phyloP scores from a whole-genome alignment of 192 early-diverging fungal species.

The Dispira simplex region DNA sequence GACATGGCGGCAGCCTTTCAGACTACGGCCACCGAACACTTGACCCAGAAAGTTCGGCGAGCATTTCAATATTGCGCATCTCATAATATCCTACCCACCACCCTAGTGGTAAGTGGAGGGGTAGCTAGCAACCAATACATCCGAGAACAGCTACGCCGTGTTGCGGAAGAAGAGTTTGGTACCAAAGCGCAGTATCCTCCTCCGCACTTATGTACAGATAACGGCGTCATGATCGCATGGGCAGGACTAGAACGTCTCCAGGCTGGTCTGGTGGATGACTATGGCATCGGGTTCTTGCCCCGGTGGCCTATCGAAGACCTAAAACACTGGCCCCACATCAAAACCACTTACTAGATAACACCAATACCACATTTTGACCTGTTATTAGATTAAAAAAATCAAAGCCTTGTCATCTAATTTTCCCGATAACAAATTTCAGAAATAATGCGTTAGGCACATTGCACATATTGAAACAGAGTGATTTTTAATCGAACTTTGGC shows the following conservation, averaged over 20 bases:
- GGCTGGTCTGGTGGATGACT: slow-evolving; percentile 44
- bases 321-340: slow-evolving; percentile 14
- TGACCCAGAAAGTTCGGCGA: slow-evolving; percentile 43
- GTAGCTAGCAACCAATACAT: slow-evolving; percentile 57
- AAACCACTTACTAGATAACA: no score
- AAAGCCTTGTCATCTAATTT: no score
- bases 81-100: slow-evolving; percentile 19
- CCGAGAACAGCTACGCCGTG: slow-evolving; percentile 22
- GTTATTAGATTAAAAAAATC: no score
- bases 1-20: slow-evolving; percentile 68
- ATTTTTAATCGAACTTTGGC: no score
- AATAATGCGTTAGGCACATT: no score
- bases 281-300: slow-evolving; percentile 55
- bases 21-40: slow-evolving; percentile 33
- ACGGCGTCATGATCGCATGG: slow-evolving; percentile 79
- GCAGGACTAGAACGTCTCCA: slow-evolving; percentile 56
- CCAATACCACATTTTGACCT: no score
- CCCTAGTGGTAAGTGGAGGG: slow-evolving; percentile 58
- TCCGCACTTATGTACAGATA: slow-evolving; percentile 64
- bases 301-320: slow-evolving; percentile 54
- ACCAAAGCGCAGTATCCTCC: slow-evolving; percentile 53
- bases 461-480: no score
- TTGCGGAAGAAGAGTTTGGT: slow-evolving; percentile 21
- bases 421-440: no score
- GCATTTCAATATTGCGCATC: slow-evolving; percentile 25